Conservation (phyloP, 23 red algal species). For the Gracilaria domingensis region DNA sequence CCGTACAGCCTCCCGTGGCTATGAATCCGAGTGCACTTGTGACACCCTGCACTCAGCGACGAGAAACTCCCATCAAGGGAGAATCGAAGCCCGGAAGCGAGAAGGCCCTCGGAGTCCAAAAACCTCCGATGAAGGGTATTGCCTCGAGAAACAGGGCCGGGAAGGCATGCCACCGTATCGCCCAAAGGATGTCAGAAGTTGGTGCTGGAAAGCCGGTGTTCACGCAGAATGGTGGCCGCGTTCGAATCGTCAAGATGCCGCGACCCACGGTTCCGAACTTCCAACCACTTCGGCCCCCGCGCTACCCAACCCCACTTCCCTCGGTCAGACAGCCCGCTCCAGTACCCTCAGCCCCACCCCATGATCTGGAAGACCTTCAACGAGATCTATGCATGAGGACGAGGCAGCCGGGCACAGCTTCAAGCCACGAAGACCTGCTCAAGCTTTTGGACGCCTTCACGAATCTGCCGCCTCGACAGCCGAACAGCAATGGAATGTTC, state of each 20-base stretch:
- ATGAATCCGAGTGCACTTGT: neutral
- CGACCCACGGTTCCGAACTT: neutral
- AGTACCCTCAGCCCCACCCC: neutral
- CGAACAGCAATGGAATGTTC: neutral
- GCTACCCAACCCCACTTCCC: neutral
- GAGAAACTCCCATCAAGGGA: neutral
- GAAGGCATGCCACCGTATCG: neutral
- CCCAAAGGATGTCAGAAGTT: neutral
- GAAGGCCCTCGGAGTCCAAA: neutral
- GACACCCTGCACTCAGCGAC: neutral
- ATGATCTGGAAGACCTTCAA: neutral
- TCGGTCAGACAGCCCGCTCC: neutral
- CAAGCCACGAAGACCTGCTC: neutral
- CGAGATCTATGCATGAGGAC: no score
- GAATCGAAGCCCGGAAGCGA: neutral
- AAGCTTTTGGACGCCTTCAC: neutral
- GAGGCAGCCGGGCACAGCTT: conserved; percentile 3
- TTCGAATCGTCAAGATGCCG: conserved; percentile 2
- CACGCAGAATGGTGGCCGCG: conserved; percentile 11
- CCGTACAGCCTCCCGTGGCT: neutral
- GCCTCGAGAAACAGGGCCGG: neutral
- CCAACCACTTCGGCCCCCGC: neutral
- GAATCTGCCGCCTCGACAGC: neutral
- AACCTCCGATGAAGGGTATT: conserved; percentile 9
- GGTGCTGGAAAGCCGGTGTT: conserved; percentile 11